phyloP scores from a whole-genome alignment of 2,329 filamentous ascomycete genomes.

The Cryphonectria nitschkei region DNA sequence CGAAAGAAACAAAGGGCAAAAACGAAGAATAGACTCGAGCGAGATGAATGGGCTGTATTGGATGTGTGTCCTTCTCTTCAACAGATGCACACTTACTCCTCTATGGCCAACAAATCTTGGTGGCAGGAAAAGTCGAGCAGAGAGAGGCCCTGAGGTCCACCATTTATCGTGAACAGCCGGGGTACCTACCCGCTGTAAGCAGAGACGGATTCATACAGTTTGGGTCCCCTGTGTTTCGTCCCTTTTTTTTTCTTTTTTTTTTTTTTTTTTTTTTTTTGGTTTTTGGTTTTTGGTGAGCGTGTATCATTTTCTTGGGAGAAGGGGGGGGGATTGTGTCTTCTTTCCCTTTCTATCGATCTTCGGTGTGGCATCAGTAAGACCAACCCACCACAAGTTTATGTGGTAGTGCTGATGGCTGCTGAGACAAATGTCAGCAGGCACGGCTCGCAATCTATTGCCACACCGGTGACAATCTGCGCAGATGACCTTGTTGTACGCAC shows the following conservation, averaged over 20 bases:
- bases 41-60: too few species aligned
- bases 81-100: too few species aligned
- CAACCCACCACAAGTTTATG: slow-evolving; percentile 10
- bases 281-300: too few species aligned
- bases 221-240: too few species aligned
- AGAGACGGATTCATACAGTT: not conserved
- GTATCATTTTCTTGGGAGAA: too few species aligned
- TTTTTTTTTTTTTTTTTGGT: not conserved
- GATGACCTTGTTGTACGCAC: slow-evolving; percentile 7
- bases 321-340: not conserved
- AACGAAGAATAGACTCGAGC: not conserved
- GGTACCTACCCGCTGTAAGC: not conserved
- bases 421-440: slow-evolving; percentile 25
- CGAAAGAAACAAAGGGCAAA: not conserved
- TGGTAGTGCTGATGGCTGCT: slow-evolving; percentile 27
- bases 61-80: too few species aligned
- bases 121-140: not conserved
- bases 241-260: not conserved
- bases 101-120: not conserved
- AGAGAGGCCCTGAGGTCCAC: not conserved
- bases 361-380: slow-evolving; percentile 25
- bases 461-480: slow-evolving; percentile 17
- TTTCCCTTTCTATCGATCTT: not conserved
- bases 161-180: not conserved
- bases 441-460: slow-evolving; percentile 28